Evolutionary conservation across 2,329 filamentous ascomycete species (phyloP).

Genomic region (Hortaea sp.): DNA sequence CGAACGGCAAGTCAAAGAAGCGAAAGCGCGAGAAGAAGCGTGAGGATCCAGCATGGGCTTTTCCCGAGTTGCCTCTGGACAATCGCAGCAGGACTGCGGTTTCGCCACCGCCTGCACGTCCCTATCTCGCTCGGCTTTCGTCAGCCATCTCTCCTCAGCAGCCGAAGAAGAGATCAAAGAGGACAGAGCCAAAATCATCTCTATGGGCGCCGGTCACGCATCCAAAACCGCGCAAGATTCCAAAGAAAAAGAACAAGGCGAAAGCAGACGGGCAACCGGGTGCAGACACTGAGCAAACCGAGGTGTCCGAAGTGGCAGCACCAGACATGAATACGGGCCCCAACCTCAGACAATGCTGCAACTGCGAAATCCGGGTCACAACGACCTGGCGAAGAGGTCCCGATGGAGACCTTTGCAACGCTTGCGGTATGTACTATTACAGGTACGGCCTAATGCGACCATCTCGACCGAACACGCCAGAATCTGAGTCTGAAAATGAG

Average conservation of each 20-base stretch:
- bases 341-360: conserved; percentile 14
- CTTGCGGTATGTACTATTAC: conserved; percentile 21
- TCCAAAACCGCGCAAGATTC: conserved; percentile 2
- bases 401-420: conserved; percentile 20
- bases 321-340: background rate
- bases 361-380: conserved; percentile 17
- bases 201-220: conserved; percentile 13
- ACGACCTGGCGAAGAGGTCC: conserved; percentile 17
- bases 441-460: conserved; percentile 20
- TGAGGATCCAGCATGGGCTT: conserved; percentile 17
- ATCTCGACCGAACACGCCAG: conserved; percentile 12
- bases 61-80: conserved; percentile 14
- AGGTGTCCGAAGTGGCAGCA: background rate
- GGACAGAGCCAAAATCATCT: conserved; percentile 4
- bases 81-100: conserved; percentile 1
- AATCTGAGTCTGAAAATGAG: conserved; percentile 3
- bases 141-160: conserved; percentile 4
- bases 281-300: background rate
- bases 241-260: background rate
- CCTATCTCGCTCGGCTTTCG: background rate
- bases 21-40: conserved; percentile 3
- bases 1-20: conserved; percentile 2
- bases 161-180: background rate
- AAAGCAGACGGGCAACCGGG: background rate
- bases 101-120: background rate